These are phyloP conservation scores for Macrotyloma uniflorum DNA, from an alignment of 306 rosid species.

Conservation along the genomic window DNA sequence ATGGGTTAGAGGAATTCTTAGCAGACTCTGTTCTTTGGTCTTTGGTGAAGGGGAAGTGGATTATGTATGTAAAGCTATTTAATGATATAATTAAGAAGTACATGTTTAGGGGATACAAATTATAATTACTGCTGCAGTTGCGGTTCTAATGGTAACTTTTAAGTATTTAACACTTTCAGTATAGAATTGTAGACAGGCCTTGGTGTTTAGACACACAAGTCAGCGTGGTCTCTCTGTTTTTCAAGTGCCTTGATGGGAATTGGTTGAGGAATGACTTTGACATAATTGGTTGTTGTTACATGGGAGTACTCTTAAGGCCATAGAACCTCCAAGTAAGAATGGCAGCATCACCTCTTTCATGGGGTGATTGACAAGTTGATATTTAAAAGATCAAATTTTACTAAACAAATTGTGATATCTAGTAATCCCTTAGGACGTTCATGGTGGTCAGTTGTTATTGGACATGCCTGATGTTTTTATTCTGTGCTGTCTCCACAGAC, in stretches of 20 bases:
- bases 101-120: not conserved
- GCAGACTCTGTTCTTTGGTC: not conserved
- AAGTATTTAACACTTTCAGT: not conserved
- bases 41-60: not conserved
- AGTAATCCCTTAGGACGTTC: conserved; percentile 7
- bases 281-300: not conserved
- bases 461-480: not conserved
- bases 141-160: not conserved
- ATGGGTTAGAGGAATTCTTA: not conserved
- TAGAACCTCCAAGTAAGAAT: not conserved
- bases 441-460: not conserved
- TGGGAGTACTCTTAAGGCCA: not conserved
- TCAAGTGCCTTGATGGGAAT: not conserved
- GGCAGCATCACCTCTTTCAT: not conserved
- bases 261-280: not conserved
- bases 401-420: not conserved
- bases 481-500: not conserved
- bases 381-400: not conserved
- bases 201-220: not conserved
- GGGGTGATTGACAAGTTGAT: conserved; percentile 1
- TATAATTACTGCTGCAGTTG: not conserved
- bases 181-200: not conserved
- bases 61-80: not conserved
- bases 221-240: not conserved
- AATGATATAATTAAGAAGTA: not conserved